Evolutionary conservation across 495 filamentous ascomycete species (phyloP), one percentile per base, ranked within the genome.

Genomic region (Penicillium arizonense): DNA sequence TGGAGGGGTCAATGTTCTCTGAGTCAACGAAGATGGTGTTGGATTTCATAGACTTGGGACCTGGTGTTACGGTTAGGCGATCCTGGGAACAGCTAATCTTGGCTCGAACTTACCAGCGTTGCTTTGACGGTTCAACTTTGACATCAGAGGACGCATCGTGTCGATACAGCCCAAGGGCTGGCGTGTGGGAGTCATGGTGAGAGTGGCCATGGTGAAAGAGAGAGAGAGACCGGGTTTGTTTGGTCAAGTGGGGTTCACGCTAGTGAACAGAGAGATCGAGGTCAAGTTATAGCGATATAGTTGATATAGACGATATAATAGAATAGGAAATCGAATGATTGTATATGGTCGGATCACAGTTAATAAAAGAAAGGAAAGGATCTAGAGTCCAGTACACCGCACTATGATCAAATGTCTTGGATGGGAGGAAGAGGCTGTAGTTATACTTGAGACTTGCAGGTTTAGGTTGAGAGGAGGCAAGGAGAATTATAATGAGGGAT

Each of bases 1-100:
- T 80, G 21, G 72, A 52, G 0, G 91, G 91, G 60, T 92, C 89
- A 55, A 95, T 77, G 61, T 96, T 97, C 75, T 97, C 91, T 7
- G 78, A 69, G 14, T 81, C 75, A 28, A 82, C 73, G 51, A 80
- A 75, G 46, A 76, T 71, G 26, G 20, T 35, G 28, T 26, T 50
- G 13, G 28, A 21, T 32, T 52, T 55, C 50, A 18, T 61, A 57
- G 12, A 71, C 23, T 21, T 46, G 44, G 59, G 49, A 47, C 63
- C 69, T 71, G 43, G 10, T 21, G 36, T 50, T 5, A 20, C 2
- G 5, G 46, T 53, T 55, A 23, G 35, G 7, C 6, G 1, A 32
- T 47, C 20, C 24, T 36, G 4, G 48, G 33, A 30, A 38, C 13
- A 50, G 28, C 13, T 10, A 36, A 30, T 12, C 16, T 18, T 16